Percentiles rank a stretch among this genome's conserved stretches.
These are phyloP conservation scores for Rhododendron simsii DNA, from an alignment of 148 eudicot genomes.

Conservation along the genomic window DNA sequence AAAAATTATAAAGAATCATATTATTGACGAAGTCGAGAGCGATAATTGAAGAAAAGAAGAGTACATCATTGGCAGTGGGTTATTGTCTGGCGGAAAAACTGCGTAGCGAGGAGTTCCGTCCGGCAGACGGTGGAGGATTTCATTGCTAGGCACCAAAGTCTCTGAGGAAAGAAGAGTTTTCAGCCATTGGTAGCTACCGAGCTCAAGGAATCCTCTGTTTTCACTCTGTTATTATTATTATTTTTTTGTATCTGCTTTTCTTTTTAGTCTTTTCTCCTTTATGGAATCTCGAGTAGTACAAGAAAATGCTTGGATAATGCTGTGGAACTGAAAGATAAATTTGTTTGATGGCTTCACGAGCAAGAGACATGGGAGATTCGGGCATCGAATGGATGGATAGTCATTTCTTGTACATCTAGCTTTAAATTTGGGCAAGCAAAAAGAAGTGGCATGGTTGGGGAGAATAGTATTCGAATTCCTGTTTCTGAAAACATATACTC, in stretches of 20 bases:
- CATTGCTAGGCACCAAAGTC: conserved; percentile 81
- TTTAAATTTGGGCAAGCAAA: not conserved
- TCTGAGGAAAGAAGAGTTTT: conserved; percentile 57
- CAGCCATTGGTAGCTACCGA: conserved; percentile 4
- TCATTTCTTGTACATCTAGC: not conserved
- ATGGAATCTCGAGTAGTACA: not conserved
- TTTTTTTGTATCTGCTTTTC: not conserved
- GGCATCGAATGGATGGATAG: not conserved
- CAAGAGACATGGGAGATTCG: not conserved
- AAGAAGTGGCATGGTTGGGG: not conserved
- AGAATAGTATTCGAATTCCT: not conserved
- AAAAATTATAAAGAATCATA: conserved; percentile 15
- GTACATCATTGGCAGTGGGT: not conserved
- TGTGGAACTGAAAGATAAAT: not conserved
- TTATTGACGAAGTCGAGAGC: too few relatives aligned
- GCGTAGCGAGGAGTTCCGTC: conserved; percentile 18
- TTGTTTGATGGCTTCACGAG: not conserved
- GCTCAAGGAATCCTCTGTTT: conserved; percentile 2
- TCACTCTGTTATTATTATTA: not conserved
- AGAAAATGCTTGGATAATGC: too few relatives aligned
- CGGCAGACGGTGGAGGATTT: conserved; percentile 37
- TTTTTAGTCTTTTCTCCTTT: not conserved
- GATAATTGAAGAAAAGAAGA: too few relatives aligned
- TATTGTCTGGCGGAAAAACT: not conserved
- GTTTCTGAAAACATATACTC: not conserved